Conservation (phyloP, 768 basidiomycete species). For the Leccinum pellstonianum region DNA sequence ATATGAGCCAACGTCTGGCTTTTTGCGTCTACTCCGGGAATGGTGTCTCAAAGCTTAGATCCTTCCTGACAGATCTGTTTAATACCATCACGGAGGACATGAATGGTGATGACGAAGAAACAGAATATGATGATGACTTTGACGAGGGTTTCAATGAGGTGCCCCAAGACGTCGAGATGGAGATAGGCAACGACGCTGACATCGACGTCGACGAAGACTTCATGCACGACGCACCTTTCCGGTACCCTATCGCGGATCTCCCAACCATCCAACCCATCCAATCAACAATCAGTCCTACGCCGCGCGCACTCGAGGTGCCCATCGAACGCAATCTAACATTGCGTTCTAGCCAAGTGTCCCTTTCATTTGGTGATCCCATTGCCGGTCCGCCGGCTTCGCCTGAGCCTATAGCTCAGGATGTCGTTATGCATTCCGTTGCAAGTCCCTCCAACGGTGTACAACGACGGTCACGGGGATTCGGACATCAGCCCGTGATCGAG, state of each 20-base stretch:
- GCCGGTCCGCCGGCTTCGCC: conserved; percentile 3
- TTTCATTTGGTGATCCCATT: conserved; percentile 9
- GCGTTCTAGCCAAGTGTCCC: conserved; percentile 20
- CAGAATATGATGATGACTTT: conserved; percentile 56
- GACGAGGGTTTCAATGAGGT: conserved; percentile 36
- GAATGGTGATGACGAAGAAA: conserved; percentile 64
- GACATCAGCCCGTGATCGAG: conserved; percentile 60
- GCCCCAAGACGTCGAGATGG: conserved; percentile 32
- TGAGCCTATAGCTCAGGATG: conserved; percentile 18
- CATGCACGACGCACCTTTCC: conserved; percentile 32
- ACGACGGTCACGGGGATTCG: conserved; percentile 42
- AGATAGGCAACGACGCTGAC: conserved; percentile 39
- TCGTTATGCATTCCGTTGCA: conserved; percentile 35
- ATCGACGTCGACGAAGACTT: conserved; percentile 48
- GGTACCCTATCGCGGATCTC: conserved; percentile 21
- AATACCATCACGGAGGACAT: conserved; percentile 70
- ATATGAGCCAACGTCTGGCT: conserved; percentile 78
- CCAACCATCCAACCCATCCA: conserved; percentile 13
- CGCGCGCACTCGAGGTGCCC: conserved; percentile 26
- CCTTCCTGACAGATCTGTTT: conserved; percentile 74
- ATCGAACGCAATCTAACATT: conserved; percentile 31
- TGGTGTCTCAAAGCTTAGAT: conserved; percentile 80
- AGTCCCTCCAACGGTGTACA: conserved; percentile 39
- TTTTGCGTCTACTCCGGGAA: conserved; percentile 98
- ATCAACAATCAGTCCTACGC: conserved; percentile 10